Percentiles rank a stretch among this genome's conserved stretches.
Conservation (phyloP, 2,329 filamentous ascomycete species). For the Sporothrix brasiliensis region DNA sequence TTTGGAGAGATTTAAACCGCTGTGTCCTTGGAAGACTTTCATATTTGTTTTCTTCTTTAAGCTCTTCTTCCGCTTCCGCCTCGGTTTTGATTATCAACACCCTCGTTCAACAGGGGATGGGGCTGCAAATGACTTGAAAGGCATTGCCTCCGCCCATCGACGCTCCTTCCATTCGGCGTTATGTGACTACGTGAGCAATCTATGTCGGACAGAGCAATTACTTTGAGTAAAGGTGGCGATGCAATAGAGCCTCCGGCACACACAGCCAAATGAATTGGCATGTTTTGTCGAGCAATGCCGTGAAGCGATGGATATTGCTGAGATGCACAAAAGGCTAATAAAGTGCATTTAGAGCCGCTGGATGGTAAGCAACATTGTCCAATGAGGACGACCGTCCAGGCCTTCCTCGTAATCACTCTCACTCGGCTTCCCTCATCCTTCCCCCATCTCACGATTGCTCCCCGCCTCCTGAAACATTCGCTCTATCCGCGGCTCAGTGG, state of each 20-base stretch:
- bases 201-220: neutral
- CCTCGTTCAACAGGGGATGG: constrained; percentile 5
- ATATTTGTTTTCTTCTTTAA: neutral
- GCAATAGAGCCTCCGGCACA: constrained; percentile 7
- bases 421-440: neutral
- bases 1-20: neutral
- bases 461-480: constrained; percentile 29
- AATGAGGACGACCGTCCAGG: neutral
- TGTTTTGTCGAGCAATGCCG: constrained; percentile 28
- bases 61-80: neutral
- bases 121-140: constrained; percentile 8
- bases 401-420: neutral
- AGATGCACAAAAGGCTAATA: constrained; percentile 7
- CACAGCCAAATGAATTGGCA: neutral
- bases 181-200: neutral
- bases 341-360: constrained; percentile 1
- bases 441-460: neutral
- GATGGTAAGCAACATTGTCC: neutral
- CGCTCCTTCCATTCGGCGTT: neutral
- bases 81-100: neutral
- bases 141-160: neutral
- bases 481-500: neutral
- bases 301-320: neutral
- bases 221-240: neutral
- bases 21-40: constrained; percentile 5